Evolutionary conservation across 1,139 yeast species (phyloP).

Genomic region (Zhuliangozyma parablackwelliae): DNA sequence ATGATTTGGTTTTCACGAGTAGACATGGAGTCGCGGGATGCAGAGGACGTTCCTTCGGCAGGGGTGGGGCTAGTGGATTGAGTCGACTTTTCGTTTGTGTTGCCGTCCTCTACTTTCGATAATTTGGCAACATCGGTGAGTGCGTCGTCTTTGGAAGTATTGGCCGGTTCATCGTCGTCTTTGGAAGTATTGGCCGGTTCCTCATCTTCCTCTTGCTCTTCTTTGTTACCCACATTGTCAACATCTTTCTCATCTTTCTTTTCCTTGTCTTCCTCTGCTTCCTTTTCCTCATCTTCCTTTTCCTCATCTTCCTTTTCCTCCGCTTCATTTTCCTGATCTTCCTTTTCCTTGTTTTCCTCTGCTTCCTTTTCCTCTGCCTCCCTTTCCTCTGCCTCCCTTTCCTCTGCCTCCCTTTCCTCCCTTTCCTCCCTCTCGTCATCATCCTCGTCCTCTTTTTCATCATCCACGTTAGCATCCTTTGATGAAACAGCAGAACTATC

Average conservation of each 20-base stretch:
- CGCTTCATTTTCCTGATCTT: slow-evolving; percentile 2
- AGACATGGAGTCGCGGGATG: slow-evolving; percentile 28
- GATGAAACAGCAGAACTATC: slow-evolving; percentile 11
- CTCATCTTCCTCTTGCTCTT: slow-evolving; percentile 6
- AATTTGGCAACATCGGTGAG: neutral
- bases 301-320: slow-evolving; percentile 1
- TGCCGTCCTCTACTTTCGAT: neutral
- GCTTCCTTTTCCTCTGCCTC: slow-evolving; percentile 7
- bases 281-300: slow-evolving; percentile 2
- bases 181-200: neutral
- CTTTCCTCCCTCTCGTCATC: slow-evolving; percentile 9
- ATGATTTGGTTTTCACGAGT: slow-evolving; percentile 68
- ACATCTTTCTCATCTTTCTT: neutral
- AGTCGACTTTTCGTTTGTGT: neutral
- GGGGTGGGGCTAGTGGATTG: neutral
- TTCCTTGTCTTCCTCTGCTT: slow-evolving; percentile 1
- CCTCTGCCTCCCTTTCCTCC: slow-evolving; percentile 16
- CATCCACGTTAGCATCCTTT: slow-evolving; percentile 20
- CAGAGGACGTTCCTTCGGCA: neutral
- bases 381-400: slow-evolving; percentile 19
- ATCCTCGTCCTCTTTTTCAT: slow-evolving; percentile 23
- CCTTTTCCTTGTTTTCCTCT: slow-evolving; percentile 9
- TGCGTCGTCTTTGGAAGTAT: neutral
- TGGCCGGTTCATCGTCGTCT: no score
- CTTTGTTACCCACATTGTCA: neutral